Evolutionary conservation across 768 basidiomycete species (phyloP).

Genomic region (Boletus vinaceobasis): DNA sequence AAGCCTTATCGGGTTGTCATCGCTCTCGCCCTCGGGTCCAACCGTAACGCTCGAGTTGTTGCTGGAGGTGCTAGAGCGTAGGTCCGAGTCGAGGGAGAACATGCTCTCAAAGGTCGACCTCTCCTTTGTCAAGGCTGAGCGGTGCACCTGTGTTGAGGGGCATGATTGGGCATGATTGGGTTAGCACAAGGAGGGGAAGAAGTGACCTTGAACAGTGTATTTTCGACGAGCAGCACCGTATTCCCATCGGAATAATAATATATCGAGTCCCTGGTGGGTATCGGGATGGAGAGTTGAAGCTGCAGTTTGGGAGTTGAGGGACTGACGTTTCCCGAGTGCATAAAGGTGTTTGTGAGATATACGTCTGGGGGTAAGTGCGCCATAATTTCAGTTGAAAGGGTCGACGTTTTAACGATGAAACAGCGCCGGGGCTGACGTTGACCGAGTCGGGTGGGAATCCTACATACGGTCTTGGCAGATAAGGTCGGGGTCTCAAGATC

Average conservation of each 20-base stretch:
- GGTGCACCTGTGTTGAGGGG: slow-evolving; percentile 32
- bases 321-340: slow-evolving; percentile 31
- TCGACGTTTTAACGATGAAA: slow-evolving; percentile 13
- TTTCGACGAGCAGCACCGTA: slow-evolving; percentile 42
- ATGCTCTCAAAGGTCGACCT: slow-evolving; percentile 45
- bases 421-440: slow-evolving; percentile 1
- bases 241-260: slow-evolving; percentile 42
- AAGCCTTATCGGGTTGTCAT: slow-evolving; percentile 48
- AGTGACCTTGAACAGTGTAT: slow-evolving; percentile 48
- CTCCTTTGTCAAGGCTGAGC: slow-evolving; percentile 42
- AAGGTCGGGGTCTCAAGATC: slow-evolving; percentile 11
- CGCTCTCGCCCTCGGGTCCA: slow-evolving; percentile 44
- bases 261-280: slow-evolving; percentile 35
- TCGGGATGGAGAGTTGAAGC: slow-evolving; percentile 31
- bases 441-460: slow-evolving; percentile 17
- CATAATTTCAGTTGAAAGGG: slow-evolving; percentile 18
- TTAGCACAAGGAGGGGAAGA: slow-evolving; percentile 3
- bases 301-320: slow-evolving; percentile 34
- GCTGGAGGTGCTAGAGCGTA: slow-evolving; percentile 24
- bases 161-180: slow-evolving; percentile 22
- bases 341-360: slow-evolving; percentile 31
- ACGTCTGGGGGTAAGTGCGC: slow-evolving; percentile 31
- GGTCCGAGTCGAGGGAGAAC: slow-evolving; percentile 41
- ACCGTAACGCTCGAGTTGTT: slow-evolving; percentile 26
- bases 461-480: slow-evolving; percentile 8